Conservation (phyloP, 2,329 filamentous ascomycete species). For the Diaporthe sp. region DNA sequence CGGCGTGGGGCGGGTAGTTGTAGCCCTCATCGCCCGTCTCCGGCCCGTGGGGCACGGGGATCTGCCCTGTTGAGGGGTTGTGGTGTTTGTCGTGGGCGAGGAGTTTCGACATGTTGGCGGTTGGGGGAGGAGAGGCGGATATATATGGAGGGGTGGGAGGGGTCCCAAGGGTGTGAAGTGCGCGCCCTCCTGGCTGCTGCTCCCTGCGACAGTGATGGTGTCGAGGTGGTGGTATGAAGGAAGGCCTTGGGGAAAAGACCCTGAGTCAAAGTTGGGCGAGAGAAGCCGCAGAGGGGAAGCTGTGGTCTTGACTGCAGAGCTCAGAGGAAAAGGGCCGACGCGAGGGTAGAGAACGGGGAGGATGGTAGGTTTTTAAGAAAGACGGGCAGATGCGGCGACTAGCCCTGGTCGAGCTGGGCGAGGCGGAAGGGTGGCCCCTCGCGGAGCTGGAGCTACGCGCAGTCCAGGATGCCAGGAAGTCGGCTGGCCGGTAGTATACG, state of each 20-base stretch:
- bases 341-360: constrained; percentile 2
- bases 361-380: constrained; percentile 32
- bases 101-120: constrained; percentile 51
- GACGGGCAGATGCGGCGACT: not conserved
- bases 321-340: not conserved
- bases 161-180: not conserved
- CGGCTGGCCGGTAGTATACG: not conserved
- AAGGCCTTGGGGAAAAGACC: constrained; percentile 24
- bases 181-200: not conserved
- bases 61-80: constrained; percentile 61
- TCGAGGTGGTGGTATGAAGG: constrained; percentile 8
- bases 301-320: constrained; percentile 34
- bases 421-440: constrained; percentile 4
- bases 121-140: not conserved
- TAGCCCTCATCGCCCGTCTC: constrained; percentile 63
- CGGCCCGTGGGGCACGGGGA: constrained; percentile 69
- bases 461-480: not conserved
- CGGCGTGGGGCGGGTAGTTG: constrained; percentile 57
- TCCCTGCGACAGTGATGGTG: not conserved
- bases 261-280: constrained; percentile 13
- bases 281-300: constrained; percentile 30
- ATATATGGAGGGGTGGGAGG: constrained; percentile 14
- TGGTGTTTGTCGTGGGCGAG: constrained; percentile 57
- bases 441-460: not conserved
- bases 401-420: not conserved